A percentile compares a stretch with the other conserved stretches of the same genome.
Evolutionary conservation across 306 rosid genomes (phyloP).

Genomic region (Pyrus betulifolia): DNA sequence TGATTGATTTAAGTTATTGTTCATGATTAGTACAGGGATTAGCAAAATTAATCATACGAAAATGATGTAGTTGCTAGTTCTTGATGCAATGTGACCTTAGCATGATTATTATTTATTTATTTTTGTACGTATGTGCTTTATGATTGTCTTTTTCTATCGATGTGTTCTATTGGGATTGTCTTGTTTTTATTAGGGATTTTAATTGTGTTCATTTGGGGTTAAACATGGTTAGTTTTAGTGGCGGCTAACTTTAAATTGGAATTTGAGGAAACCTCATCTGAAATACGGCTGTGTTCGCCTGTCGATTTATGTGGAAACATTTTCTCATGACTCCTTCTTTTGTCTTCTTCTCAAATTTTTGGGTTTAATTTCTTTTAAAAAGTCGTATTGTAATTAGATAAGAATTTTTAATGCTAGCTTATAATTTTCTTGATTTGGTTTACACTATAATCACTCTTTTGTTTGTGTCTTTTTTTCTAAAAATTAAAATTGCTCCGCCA

Average conservation of each 20-base stretch:
- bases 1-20: background rate
- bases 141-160: background rate
- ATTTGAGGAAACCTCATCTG: background rate
- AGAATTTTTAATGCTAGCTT: too few species aligned
- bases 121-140: background rate
- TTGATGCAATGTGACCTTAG: background rate
- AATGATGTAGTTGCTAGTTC: background rate
- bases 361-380: background rate
- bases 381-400: background rate
- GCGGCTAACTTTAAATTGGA: conserved; percentile 15
- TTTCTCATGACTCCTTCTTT: background rate
- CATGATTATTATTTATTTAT: background rate
- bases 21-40: too few species aligned
- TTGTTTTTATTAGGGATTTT: background rate
- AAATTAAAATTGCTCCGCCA: too few species aligned
- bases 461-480: background rate
- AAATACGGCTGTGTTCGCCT: background rate
- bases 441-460: background rate
- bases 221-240: conserved; percentile 22
- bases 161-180: background rate
- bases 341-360: background rate
- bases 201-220: background rate
- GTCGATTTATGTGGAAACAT: conserved; percentile 20
- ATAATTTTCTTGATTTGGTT: background rate
- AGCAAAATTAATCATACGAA: background rate